Evolutionary conservation across 306 rosid genomes (phyloP).

Genomic region (Malus asiatica): DNA sequence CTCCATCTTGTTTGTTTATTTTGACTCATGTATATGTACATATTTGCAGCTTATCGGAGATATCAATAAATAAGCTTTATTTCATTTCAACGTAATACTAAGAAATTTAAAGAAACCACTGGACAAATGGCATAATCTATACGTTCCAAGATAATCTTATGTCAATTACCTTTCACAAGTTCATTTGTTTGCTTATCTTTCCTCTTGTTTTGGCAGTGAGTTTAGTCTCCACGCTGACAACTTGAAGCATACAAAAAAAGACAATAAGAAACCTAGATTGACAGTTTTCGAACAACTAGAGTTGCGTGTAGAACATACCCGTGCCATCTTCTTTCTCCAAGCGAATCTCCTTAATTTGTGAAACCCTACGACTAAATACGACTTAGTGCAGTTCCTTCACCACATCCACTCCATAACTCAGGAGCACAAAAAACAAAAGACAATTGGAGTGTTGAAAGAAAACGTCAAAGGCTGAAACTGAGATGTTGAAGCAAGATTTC

Average conservation of each 20-base stretch:
- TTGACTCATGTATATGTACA: too few relatives aligned
- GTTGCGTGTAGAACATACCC: slow-evolving; percentile 55
- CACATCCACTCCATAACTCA: not conserved
- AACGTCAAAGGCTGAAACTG: not conserved
- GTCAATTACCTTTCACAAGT: slow-evolving; percentile 40
- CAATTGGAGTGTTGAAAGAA: not conserved
- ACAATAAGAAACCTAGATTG: slow-evolving; percentile 9
- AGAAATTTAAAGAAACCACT: not conserved
- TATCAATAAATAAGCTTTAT: too few relatives aligned
- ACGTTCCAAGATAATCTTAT: not conserved
- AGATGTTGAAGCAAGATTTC: not conserved
- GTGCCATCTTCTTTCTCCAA: slow-evolving; percentile 97
- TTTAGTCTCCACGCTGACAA: not conserved
- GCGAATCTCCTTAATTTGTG: slow-evolving; percentile 76
- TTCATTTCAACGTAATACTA: not conserved
- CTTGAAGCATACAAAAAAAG: not conserved
- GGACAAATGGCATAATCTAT: not conserved
- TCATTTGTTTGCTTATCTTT: not conserved
- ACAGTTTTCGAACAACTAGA: slow-evolving; percentile 9
- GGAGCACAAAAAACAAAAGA: not conserved
- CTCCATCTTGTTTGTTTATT: too few relatives aligned
- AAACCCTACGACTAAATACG: slow-evolving; percentile 60
- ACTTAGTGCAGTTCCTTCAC: slow-evolving; percentile 11
- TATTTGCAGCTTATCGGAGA: too few relatives aligned
- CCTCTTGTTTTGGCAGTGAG: not conserved